Evolutionary conservation across 75 land plant species (phyloP).

Genomic region (Picea sitchensis): DNA sequence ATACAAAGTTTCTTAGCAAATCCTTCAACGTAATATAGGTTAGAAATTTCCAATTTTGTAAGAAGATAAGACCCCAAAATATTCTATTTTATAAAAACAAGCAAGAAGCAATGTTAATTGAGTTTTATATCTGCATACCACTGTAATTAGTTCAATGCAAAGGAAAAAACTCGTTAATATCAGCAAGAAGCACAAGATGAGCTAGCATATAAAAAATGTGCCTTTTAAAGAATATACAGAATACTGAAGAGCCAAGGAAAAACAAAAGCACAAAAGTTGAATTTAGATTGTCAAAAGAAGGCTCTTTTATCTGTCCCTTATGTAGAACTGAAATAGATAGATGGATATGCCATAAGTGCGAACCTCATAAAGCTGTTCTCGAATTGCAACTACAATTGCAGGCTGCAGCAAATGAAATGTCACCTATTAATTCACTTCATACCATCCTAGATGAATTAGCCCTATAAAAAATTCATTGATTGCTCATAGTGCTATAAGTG

Average conservation of each 20-base stretch:
- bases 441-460: background rate
- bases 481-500: background rate
- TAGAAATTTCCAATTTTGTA: background rate
- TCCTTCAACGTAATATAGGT: background rate
- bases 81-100: background rate
- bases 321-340: conserved; percentile 1
- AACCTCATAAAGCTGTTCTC: conserved; percentile 95
- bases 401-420: conserved; percentile 46
- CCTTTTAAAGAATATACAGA: background rate
- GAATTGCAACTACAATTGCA: conserved; percentile 86
- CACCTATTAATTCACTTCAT: conserved; percentile 1
- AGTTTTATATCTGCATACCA: background rate
- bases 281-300: background rate
- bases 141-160: background rate
- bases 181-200: background rate
- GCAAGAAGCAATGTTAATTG: background rate
- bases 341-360: background rate
- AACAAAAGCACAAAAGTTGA: background rate
- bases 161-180: background rate
- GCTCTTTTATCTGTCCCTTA: background rate
- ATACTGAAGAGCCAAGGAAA: background rate
- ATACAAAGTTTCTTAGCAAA: conserved; percentile 1
- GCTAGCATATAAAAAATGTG: no score
- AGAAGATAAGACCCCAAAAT: no score
- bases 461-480: background rate